These are phyloP conservation scores for Fusarium sp. DNA, from an alignment of 2,329 filamentous ascomycete genomes.

Conservation along the genomic window DNA sequence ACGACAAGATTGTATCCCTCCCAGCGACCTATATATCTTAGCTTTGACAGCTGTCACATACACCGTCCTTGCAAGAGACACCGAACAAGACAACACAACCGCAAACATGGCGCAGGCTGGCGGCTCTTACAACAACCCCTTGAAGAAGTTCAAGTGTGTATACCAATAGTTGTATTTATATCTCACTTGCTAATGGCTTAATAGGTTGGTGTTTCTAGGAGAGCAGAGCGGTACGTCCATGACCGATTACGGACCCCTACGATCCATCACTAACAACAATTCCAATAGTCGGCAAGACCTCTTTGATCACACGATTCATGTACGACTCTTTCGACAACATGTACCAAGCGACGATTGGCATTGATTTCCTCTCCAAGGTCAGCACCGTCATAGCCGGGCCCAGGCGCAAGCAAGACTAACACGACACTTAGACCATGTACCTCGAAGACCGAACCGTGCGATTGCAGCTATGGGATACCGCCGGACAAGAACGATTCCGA, in stretches of 20 bases:
- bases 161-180: not conserved
- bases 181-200: constrained; percentile 40
- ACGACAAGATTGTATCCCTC: constrained; percentile 13
- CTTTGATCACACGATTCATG: constrained; percentile 99
- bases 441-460: constrained; percentile 98
- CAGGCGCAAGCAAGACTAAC: constrained; percentile 37
- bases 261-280: constrained; percentile 43
- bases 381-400: constrained; percentile 31
- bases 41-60: constrained; percentile 45
- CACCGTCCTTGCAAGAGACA: constrained; percentile 26
- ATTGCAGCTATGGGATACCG: constrained; percentile 98
- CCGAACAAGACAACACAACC: constrained; percentile 37
- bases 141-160: constrained; percentile 99
- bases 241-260: constrained; percentile 34
- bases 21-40: constrained; percentile 21
- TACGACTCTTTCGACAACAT: constrained; percentile 99
- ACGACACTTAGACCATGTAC: constrained; percentile 83
- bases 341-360: constrained; percentile 99
- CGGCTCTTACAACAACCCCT: constrained; percentile 95
- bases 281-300: constrained; percentile 91
- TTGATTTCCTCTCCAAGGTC: constrained; percentile 99
- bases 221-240: constrained; percentile 90
- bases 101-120: constrained; percentile 81
- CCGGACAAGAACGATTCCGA: constrained; percentile 96
- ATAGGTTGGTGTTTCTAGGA: constrained; percentile 93